A percentile compares a stretch with the other conserved stretches of the same genome.
These are phyloP conservation scores for Rutstroemia sp. DNA, from an alignment of 2,329 filamentous ascomycete genomes.

Conservation along the genomic window DNA sequence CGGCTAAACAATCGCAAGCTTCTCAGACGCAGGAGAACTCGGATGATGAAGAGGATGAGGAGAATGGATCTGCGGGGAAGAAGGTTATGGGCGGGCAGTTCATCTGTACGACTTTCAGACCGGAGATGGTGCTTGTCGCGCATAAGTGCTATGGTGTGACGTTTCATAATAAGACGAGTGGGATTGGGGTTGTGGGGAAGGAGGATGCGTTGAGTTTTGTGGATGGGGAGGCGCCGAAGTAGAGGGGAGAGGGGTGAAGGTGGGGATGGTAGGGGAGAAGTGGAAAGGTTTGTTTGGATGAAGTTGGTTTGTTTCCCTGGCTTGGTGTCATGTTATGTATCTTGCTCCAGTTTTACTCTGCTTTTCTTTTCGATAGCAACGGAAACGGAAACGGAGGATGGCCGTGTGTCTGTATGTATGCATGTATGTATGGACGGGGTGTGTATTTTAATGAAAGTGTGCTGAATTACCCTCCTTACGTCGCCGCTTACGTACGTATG, in stretches of 20 bases:
- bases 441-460: too few species aligned
- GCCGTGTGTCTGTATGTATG: too few species aligned
- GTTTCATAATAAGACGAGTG: slow-evolving; percentile 89
- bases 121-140: slow-evolving; percentile 90
- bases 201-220: slow-evolving; percentile 92
- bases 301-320: too few species aligned
- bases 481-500: too few species aligned
- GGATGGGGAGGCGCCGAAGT: slow-evolving; percentile 59
- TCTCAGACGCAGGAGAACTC: slow-evolving; percentile 30
- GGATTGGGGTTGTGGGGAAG: slow-evolving; percentile 79
- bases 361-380: too few species aligned
- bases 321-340: too few species aligned
- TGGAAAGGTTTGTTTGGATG: too few species aligned
- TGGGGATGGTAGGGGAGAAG: not conserved
- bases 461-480: too few species aligned
- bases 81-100: slow-evolving; percentile 59
- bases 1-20: slow-evolving; percentile 38
- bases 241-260: not conserved
- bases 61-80: slow-evolving; percentile 9
- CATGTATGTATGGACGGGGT: too few species aligned
- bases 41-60: slow-evolving; percentile 30
- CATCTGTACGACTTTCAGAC: slow-evolving; percentile 97
- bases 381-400: too few species aligned
- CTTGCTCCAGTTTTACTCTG: too few species aligned
- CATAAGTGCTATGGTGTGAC: slow-evolving; percentile 98